phyloP scores from a whole-genome alignment of 2,329 filamentous ascomycete species.

The Aspergillus neotritici region DNA sequence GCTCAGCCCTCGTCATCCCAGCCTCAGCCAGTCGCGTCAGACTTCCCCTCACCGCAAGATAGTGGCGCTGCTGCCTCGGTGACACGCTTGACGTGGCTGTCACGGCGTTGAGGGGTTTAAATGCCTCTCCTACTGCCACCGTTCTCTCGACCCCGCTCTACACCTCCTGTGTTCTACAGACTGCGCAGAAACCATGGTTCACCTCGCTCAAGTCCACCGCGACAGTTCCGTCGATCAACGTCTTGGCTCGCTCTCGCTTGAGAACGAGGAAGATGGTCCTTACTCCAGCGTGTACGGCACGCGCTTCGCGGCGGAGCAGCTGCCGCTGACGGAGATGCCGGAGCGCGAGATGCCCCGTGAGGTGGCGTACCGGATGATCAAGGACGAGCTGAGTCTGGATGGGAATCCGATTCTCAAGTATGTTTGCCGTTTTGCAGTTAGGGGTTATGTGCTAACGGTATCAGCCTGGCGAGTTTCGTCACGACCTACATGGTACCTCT shows the following conservation, averaged over 20 bases:
- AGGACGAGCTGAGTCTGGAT: constrained; percentile 86
- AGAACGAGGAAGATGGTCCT: constrained; percentile 45
- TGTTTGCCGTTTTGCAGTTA: constrained; percentile 6
- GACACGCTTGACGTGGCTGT: too few relatives aligned
- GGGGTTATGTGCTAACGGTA: background rate
- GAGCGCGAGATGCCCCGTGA: constrained; percentile 85
- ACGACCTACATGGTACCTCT: constrained; percentile 83
- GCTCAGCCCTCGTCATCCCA: too few relatives aligned
- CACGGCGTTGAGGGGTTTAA: background rate
- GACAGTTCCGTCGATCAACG: constrained; percentile 35
- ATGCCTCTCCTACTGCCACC: background rate
- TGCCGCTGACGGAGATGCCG: constrained; percentile 81
- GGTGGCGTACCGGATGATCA: constrained; percentile 94
- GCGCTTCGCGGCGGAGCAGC: constrained; percentile 70
- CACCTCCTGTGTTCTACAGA: background rate
- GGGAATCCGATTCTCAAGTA: constrained; percentile 75
- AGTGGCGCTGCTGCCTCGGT: too few relatives aligned
- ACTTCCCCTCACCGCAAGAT: too few relatives aligned
- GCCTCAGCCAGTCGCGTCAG: too few relatives aligned
- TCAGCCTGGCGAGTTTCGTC: constrained; percentile 81
- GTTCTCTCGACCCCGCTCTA: background rate
- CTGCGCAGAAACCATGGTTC: constrained; percentile 30
- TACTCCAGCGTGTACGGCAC: constrained; percentile 84
- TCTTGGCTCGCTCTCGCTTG: constrained; percentile 45
- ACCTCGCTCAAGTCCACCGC: constrained; percentile 36